Conservation (phyloP, 2,329 filamentous ascomycete genomes). For the Xylogone sp. region DNA sequence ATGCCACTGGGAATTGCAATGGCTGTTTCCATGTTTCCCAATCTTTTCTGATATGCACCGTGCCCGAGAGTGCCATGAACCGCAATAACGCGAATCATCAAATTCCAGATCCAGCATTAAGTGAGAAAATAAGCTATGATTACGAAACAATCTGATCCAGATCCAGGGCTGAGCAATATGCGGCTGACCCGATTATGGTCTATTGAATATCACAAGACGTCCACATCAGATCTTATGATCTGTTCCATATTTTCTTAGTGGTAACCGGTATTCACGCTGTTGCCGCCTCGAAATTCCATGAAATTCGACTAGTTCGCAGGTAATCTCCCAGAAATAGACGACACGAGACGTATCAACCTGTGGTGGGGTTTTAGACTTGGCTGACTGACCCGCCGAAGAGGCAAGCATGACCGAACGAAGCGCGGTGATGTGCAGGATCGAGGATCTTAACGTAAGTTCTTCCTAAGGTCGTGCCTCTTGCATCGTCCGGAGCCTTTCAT, state of each 20-base stretch:
- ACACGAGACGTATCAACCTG: background rate
- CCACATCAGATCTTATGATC: background rate
- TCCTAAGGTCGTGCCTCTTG: background rate
- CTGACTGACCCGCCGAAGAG: background rate
- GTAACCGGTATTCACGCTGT: slow-evolving; percentile 18
- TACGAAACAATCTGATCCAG: too few species aligned
- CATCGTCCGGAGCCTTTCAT: background rate
- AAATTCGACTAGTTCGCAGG: background rate
- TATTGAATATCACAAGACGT: background rate
- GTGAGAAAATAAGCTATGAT: too few species aligned
- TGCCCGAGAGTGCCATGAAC: too few species aligned
- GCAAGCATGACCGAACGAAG: background rate
- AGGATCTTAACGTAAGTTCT: background rate
- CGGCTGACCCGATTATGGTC: background rate
- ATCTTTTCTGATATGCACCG: background rate
- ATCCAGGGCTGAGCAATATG: too few species aligned
- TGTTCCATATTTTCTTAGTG: background rate
- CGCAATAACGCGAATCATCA: too few species aligned
- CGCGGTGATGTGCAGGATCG: background rate
- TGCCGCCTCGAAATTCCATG: slow-evolving; percentile 19
- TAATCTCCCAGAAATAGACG: background rate
- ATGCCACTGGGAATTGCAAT: background rate
- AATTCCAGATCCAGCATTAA: too few species aligned
- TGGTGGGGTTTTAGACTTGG: background rate
- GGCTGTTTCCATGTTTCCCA: background rate